Evolutionary conservation across 306 rosid species (phyloP).

Genomic region (Acacia crassicarpa): DNA sequence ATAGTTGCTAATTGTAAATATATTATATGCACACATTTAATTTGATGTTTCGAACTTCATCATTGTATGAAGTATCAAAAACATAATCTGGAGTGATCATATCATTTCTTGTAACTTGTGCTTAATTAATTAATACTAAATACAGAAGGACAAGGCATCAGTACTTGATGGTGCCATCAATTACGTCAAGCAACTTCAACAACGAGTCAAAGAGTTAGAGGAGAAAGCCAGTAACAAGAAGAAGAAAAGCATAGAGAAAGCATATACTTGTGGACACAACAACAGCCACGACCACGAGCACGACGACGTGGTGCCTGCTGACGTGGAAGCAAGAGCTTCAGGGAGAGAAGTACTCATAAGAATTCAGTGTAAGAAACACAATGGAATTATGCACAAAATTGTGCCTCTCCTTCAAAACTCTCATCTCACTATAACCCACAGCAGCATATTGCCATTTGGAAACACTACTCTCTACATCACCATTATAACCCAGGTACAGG

Average conservation of each 20-base stretch:
- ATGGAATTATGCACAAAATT: constrained; percentile 3
- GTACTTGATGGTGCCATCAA: not conserved
- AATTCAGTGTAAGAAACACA: constrained; percentile 19
- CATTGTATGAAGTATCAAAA: not conserved
- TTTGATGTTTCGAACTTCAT: not conserved
- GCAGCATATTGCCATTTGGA: constrained; percentile 6
- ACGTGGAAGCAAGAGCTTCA: constrained; percentile 8
- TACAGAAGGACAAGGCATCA: not conserved
- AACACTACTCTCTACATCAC: constrained; percentile 14
- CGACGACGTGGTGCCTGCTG: not conserved
- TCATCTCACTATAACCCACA: constrained; percentile 14
- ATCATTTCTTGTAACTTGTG: not conserved
- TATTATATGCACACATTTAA: too few species aligned
- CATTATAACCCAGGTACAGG: constrained; percentile 21
- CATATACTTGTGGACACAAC: too few species aligned
- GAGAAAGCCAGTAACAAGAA: not conserved
- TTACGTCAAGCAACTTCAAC: not conserved
- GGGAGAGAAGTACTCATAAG: constrained; percentile 14
- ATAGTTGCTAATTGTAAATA: not conserved
- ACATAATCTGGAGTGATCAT: not conserved
- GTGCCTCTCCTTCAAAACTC: not conserved
- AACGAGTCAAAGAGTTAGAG: not conserved
- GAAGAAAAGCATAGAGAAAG: not conserved
- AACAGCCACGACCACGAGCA: too few species aligned
- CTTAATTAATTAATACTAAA: not conserved